phyloP scores from a whole-genome alignment of 1,284 basidiomycete species.

The Entoloma clypeatum region DNA sequence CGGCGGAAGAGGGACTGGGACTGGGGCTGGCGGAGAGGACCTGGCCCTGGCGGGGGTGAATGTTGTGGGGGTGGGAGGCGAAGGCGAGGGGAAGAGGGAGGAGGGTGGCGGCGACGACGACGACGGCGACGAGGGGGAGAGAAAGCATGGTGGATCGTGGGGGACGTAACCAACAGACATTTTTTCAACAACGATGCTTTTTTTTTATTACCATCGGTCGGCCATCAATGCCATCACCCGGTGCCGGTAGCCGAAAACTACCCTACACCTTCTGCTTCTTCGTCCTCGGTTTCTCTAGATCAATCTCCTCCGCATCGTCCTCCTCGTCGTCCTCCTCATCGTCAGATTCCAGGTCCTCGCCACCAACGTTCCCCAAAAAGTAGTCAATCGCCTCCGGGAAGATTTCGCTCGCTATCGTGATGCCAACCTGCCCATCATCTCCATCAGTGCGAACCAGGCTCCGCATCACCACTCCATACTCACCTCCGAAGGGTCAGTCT shows the following conservation, averaged over 20 bases:
- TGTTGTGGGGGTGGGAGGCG: constrained; percentile 11
- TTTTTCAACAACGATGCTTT: not conserved
- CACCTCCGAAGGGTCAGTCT: constrained; percentile 64
- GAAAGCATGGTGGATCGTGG: constrained; percentile 11
- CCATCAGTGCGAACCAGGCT: not conserved
- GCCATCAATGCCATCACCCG: no score
- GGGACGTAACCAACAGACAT: no score
- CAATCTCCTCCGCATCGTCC: constrained; percentile 75
- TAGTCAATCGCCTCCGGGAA: constrained; percentile 76
- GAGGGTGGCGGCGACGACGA: not conserved
- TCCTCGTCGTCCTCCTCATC: constrained; percentile 65
- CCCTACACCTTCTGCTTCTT: constrained; percentile 67
- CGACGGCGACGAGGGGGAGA: constrained; percentile 1
- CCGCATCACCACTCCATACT: constrained; percentile 22
- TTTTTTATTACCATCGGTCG: not conserved
- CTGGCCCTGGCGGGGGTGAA: constrained; percentile 7
- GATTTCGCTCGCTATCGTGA: constrained; percentile 67
- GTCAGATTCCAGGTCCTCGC: constrained; percentile 57
- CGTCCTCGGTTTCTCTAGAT: constrained; percentile 71
- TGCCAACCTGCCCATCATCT: constrained; percentile 39
- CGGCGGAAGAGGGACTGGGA: constrained; percentile 1
- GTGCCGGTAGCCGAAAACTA: no score
- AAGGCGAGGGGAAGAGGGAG: constrained; percentile 3
- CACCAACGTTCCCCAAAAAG: constrained; percentile 63
- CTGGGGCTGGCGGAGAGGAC: constrained; percentile 1